Conservation (phyloP, 129 eudicot species). For the Oenanthe sinensis region DNA sequence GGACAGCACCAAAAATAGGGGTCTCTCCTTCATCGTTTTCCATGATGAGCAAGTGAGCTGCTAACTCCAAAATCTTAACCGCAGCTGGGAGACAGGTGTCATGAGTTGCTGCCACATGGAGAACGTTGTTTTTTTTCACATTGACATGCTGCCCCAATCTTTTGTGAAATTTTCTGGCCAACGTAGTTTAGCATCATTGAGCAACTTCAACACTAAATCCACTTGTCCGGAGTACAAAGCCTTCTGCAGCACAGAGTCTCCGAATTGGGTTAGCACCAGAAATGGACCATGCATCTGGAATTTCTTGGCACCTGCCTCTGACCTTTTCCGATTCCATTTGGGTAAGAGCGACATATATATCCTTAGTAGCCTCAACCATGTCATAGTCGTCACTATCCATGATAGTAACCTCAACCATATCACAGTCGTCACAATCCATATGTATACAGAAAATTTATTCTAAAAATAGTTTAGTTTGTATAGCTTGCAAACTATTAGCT, state of each 20-base stretch:
- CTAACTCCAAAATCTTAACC: slow-evolving; percentile 10
- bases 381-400: background rate
- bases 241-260: slow-evolving; percentile 29
- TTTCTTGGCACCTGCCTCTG: background rate
- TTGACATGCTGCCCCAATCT: slow-evolving; percentile 10
- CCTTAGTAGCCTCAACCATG: background rate
- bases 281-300: slow-evolving; percentile 21
- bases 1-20: too few relatives aligned
- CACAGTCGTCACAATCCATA: background rate
- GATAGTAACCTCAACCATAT: background rate
- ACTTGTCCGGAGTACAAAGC: slow-evolving; percentile 21
- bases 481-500: background rate
- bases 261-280: slow-evolving; percentile 16
- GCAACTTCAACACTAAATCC: slow-evolving; percentile 12
- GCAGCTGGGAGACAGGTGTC: too few relatives aligned
- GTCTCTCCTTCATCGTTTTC: too few relatives aligned
- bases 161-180: background rate
- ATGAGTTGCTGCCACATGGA: slow-evolving; percentile 36
- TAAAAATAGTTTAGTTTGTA: background rate
- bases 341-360: background rate
- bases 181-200: background rate
- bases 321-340: background rate
- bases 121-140: slow-evolving; percentile 22
- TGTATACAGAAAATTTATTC: background rate
- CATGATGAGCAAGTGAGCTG: slow-evolving; percentile 13